Evolutionary conservation across 2,329 filamentous ascomycete species (phyloP).

Genomic region (Periglandula ipomoeae): DNA sequence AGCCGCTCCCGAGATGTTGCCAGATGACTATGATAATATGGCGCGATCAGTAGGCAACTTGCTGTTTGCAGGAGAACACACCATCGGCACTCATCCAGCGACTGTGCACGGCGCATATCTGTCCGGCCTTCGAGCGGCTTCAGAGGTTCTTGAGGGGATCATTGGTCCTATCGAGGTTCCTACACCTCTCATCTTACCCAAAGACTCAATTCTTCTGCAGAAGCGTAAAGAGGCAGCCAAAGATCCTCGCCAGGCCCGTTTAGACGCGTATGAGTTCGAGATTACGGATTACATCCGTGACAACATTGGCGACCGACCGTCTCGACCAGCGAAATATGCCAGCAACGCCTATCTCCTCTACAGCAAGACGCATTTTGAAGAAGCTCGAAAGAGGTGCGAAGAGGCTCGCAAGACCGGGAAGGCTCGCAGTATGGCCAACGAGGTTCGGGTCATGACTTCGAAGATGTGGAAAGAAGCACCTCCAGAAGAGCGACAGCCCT

Average conservation of each 20-base stretch:
- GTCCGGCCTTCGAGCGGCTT: constrained; percentile 81
- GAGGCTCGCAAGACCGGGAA: constrained; percentile 54
- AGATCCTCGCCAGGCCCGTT: constrained; percentile 41
- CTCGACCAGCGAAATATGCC: constrained; percentile 63
- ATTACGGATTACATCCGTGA: constrained; percentile 42
- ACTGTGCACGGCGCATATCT: constrained; percentile 96
- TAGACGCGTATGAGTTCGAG: constrained; percentile 48
- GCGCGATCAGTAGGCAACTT: constrained; percentile 75
- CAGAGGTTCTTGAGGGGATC: constrained; percentile 72
- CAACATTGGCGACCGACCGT: constrained; percentile 64
- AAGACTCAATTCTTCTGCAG: constrained; percentile 39
- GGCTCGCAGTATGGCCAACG: constrained; percentile 61
- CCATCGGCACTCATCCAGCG: constrained; percentile 88
- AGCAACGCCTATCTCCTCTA: constrained; percentile 86
- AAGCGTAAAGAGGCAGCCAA: constrained; percentile 47
- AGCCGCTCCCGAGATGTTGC: constrained; percentile 70
- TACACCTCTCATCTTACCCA: constrained; percentile 62
- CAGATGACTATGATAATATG: constrained; percentile 90
- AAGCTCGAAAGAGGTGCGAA: constrained; percentile 50
- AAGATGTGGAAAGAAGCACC: constrained; percentile 81
- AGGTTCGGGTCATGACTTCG: constrained; percentile 77
- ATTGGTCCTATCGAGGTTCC: constrained; percentile 74
- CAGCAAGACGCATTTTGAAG: constrained; percentile 69
- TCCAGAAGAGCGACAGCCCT: constrained; percentile 65
- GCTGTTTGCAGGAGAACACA: constrained; percentile 94